Evolutionary conservation across 352 stramenopile genomes (phyloP), one percentile per base, ranked within the genome.

Genomic region (Aphanomyces stellatus): DNA sequence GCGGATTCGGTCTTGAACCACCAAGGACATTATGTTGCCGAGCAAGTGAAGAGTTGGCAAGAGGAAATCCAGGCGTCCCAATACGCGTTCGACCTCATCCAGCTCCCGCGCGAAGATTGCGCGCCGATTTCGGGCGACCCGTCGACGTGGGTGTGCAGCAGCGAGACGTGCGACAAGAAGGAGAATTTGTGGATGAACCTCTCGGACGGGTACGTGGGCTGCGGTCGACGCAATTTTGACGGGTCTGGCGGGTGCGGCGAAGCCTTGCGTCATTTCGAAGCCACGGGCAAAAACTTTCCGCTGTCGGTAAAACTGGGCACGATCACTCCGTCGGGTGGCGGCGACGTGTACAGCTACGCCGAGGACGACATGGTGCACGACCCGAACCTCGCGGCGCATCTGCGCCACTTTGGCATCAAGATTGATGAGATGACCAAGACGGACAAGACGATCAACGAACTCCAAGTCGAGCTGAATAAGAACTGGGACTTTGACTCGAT

Each of bases 131-230:
- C 83, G 46, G 88, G 85, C 0, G 90, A 89, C 64, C 82, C 85
- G 3, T 40, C 76, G 40, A 71, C 72, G 3, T 95, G 87, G 79
- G 91, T 88, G 57, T 97, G 90, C 71, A 77, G 89, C 69, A 98
- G 95, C 65, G 81, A 96, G 46, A 82, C 96, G 53, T 98, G 86
- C 71, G 96, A 97, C 49, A 96, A 97, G 72, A 95, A 87, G 13
- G 91, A 99, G 64, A 99, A 99, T 79, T 72, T 99, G 34, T 99
- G 97, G 98, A 75, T 99, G 25, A 99, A 99, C 76, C 79, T 99
- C 10, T 98, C 88, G 33, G 85, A 93, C 68, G 87, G 87, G 11
- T 93, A 79, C 72, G 90, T 95, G 72, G 87, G 87, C 24, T 95
- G 85, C 62, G 87, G 87, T 0, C 74, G 87, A 46, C 78, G 94